A percentile compares a stretch with the other conserved stretches of the same genome.
Conservation (phyloP, 179 eudicot species). For the Camellia oleifera region DNA sequence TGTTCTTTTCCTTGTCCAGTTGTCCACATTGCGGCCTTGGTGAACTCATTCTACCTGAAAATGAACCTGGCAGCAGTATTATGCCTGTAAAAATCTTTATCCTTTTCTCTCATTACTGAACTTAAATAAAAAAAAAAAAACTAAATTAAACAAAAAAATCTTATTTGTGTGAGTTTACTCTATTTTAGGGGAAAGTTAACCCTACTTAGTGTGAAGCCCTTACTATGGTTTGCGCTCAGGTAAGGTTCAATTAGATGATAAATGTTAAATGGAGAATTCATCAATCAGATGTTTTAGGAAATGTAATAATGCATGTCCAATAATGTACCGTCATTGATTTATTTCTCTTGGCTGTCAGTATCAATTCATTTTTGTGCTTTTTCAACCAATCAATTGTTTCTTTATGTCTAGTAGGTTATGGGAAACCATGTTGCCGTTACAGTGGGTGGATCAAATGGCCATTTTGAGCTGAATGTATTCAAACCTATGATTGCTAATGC, state of each 20-base stretch:
- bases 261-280: neutral
- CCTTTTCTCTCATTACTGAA: slow-evolving; percentile 7
- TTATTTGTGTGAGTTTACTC: neutral
- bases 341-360: neutral
- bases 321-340: neutral
- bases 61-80: slow-evolving; percentile 99
- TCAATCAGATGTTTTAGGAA: neutral
- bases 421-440: slow-evolving; percentile 97
- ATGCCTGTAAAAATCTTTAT: slow-evolving; percentile 75
- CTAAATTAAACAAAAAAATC: neutral
- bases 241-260: slow-evolving; percentile 25
- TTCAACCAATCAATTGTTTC: slow-evolving; percentile 5
- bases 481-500: slow-evolving; percentile 95
- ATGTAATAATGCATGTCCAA: neutral
- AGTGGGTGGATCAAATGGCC: slow-evolving; percentile 97
- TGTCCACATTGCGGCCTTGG: slow-evolving; percentile 99
- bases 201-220: slow-evolving; percentile 99
- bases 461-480: slow-evolving; percentile 95
- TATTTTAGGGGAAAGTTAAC: slow-evolving; percentile 88
- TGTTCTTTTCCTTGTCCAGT: slow-evolving; percentile 38
- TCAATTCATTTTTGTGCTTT: neutral
- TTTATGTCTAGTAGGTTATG: slow-evolving; percentile 64
- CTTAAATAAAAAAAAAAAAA: neutral
- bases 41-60: slow-evolving; percentile 95
- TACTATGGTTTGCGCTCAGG: slow-evolving; percentile 99